Evolutionary conservation across 148 eudicot genomes (phyloP).

Genomic region (Drosera capensis): DNA sequence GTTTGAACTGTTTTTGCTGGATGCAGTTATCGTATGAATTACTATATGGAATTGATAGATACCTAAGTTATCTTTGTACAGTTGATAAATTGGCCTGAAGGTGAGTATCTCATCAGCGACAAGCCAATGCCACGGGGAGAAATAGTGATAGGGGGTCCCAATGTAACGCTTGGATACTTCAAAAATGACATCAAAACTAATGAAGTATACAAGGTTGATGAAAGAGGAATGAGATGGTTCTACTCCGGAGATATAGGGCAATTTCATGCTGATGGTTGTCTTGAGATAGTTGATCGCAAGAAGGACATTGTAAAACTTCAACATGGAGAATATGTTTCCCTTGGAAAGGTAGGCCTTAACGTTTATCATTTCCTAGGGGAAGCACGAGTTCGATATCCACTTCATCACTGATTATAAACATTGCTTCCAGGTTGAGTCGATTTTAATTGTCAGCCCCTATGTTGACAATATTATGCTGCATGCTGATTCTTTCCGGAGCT

Average conservation of each 20-base stretch:
- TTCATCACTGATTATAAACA: too few relatives aligned
- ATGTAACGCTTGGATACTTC: constrained; percentile 86
- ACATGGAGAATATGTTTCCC: constrained; percentile 85
- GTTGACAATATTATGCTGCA: constrained; percentile 75
- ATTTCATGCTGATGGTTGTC: constrained; percentile 86
- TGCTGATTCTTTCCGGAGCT: constrained; percentile 71
- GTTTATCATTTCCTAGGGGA: background rate
- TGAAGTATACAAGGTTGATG: constrained; percentile 91
- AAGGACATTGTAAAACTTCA: constrained; percentile 95
- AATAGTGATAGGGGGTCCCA: constrained; percentile 80
- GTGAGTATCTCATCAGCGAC: constrained; percentile 64
- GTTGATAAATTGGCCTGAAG: constrained; percentile 88
- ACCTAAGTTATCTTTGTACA: too few relatives aligned
- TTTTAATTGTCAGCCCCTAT: constrained; percentile 41
- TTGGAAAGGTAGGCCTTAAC: constrained; percentile 60
- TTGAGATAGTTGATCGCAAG: constrained; percentile 88
- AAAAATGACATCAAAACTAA: constrained; percentile 67
- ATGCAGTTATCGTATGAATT: too few relatives aligned
- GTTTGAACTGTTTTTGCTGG: too few relatives aligned
- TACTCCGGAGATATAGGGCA: constrained; percentile 86
- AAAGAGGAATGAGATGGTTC: constrained; percentile 89
- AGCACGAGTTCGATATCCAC: too few relatives aligned
- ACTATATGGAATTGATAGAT: too few relatives aligned
- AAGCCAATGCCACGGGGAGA: constrained; percentile 86
- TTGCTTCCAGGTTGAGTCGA: constrained; percentile 73